Evolutionary conservation across 1,139 yeast genomes (phyloP), one percentile per base, ranked within the genome.

Genomic region (Debaryomyces sp.): DNA sequence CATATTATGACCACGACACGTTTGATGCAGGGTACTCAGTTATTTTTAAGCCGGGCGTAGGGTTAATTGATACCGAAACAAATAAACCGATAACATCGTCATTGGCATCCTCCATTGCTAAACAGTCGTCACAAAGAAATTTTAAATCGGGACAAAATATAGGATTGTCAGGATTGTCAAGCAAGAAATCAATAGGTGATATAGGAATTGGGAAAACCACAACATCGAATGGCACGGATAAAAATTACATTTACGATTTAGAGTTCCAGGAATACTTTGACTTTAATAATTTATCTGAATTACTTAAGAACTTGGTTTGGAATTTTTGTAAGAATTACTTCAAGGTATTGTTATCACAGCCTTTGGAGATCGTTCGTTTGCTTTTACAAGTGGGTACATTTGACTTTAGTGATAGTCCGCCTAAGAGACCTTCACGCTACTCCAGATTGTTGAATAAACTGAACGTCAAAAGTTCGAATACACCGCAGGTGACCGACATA

Each of bases 321-420:
- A 82, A 88, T 39, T 84, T 89, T 57, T 62, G 84, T 44, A 82
- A 82, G 55, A 85, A 84, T 54, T 91, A 91, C 68, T 68, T 82
- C 50, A 84, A 82, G 54, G 82, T 85, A 44, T 64, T 89, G 35
- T 64, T 87, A 22, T 81, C 90, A 21, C 98, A 94, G 66, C 99
- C 99, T 1, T 85, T 92, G 66, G 97, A 94, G 60, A 87, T 89
- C 30, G 84, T 89, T 5, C 77, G 96, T 48, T 73, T 90, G 53
- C 75, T 91, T 36, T 67, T 91, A 49, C 99, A 94, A 65, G 87
- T 89, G 29, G 96, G 96, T 2, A 81, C 75, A 43, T 82, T 84
- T 55, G 66, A 70, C 34, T 61, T 66, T 47, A 49, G 44, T 7
- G 44, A 48, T 22, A 43, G 46, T 6, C 22, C 45, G 4, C 44